Evolutionary conservation across 306 rosid genomes (phyloP), one percentile per base, ranked within the genome.

Genomic region (Amphicarpaea edgeworthii): DNA sequence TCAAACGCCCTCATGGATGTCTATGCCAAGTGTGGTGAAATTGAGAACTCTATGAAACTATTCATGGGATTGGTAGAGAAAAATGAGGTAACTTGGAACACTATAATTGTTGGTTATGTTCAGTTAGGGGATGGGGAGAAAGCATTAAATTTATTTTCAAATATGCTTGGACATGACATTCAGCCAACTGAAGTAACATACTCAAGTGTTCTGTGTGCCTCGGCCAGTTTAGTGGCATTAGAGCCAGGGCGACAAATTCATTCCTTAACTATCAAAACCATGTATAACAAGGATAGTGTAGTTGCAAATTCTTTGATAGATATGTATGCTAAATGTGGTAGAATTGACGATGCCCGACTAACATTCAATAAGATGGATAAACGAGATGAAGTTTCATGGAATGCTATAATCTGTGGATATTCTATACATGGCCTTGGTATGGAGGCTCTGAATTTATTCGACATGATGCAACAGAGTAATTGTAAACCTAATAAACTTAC

Each of bases 1-100:
- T 74, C 77, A 68, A 81, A 81, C 75, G 72, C 80, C 80, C 80
- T 81, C 49, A 81, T 75, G 76, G 84, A 81, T 81, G 77, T 74
- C 43, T 81, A 81, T 60, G 80, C 84, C 64, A 81, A 81, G 77
- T 58, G 77, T 75, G 80, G 67, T 24, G 54, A 59, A 68, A 81
- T 81, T 76, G 77, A 81, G 77, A 68, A 59, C 70, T 75, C 80
- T 0, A 3, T 68, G 19, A 68, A 47, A 49, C 59, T 81, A 75
- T 81, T 81, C 40, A 20, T 3, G n/a, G 72, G 43, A 38, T 74
- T 72, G 0, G 51, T 10, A 14, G 72, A 81, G 77, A 68, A 37
- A 28, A 81, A 68, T 60, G 84, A 68, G 2, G 80, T 75, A 30
- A 59, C 77, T 14, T 81, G 84, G 84, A 81, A 81, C 72, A 75